Base-by-base conservation (phyloP, 768 basidiomycete genomes). In the Suillus alpinus region DNA sequence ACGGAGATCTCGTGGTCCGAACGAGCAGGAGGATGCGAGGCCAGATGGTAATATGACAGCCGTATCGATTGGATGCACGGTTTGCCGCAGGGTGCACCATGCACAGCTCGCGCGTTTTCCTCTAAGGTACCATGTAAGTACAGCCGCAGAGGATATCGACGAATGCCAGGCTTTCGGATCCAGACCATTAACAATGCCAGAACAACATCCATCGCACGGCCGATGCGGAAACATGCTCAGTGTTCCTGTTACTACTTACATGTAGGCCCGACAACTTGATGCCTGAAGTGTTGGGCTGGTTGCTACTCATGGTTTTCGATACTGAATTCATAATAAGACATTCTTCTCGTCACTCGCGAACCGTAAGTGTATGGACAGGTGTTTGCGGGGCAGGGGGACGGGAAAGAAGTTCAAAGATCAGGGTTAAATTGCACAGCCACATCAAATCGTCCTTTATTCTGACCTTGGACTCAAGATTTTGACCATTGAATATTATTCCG, bases 1-100 rank as follows among this genome's bases (percentile, higher is more conserved):
- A 34, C n/a, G 51, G 23, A 39, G 26, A 55, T 55, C 53, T 55
- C 16, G 36, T 53, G 34, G 37, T 53, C 52, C 52, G 34, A 36
- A 36, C 16, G 36, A 55, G 53, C 53, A 55, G 53, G 53, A 55
- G 29, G 26, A 29, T 55, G 53, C 37, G 53, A 55, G 53, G 53
- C 53, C 5, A 23, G 16, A 23, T 26, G 14, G 36, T 37, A 39
- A 40, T 39, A 55, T 39, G 18, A 39, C 16, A 39, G 16, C 9
- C 9, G 20, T 37, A 53, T 53, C 52, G n/a, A 51, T 36, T 37
- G 52, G 9, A 37, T 37, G 53, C 20, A 53, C 14, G 52, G 23
- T 9, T 37, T 55, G 36, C 13, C 29, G 16, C 47, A 49, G n/a
- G 13, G 37, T 39, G 53, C 26, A 49, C 36, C 23, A 29, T 39